Conservation (phyloP, 306 rosid species). For the Fragaria vesca region DNA sequence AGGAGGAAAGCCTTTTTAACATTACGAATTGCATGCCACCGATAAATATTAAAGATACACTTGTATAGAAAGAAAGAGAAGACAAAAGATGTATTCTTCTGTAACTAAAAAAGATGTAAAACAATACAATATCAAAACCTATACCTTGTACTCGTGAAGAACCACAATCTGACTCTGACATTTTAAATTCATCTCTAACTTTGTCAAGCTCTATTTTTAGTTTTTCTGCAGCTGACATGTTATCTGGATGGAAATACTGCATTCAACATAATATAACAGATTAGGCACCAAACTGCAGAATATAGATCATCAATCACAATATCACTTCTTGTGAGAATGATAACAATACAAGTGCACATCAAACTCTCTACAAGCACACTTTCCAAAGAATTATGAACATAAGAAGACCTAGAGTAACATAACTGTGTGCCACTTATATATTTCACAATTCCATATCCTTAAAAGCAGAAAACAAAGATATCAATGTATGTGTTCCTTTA, state of each 20-base stretch:
- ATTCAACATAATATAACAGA: conserved; percentile 25
- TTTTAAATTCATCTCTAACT: conserved; percentile 83
- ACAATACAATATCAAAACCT: not conserved
- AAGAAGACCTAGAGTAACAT: not conserved
- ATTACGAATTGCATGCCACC: too few relatives aligned
- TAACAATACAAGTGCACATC: not conserved
- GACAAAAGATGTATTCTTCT: not conserved
- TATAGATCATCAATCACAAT: conserved; percentile 2
- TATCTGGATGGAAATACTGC: conserved; percentile 92
- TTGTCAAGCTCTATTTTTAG: conserved; percentile 73
- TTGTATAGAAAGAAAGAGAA: not conserved
- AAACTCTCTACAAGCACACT: not conserved
- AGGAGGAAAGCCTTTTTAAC: too few relatives aligned
- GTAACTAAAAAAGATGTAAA: not conserved
- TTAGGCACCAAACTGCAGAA: not conserved
- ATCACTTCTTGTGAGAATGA: not conserved
- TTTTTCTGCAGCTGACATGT: conserved; percentile 83
- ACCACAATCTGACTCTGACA: conserved; percentile 95
- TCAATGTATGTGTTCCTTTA: not conserved
- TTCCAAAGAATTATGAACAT: not conserved
- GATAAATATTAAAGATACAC: not conserved
- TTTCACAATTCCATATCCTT: not conserved
- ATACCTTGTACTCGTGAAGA: conserved; percentile 94
- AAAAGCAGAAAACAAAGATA: not conserved
- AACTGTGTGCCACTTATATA: not conserved